Percentiles rank a stretch among this genome's conserved stretches.
phyloP scores from a whole-genome alignment of 2,329 filamentous ascomycete genomes.

The Aspergillus brunneoviolaceus region DNA sequence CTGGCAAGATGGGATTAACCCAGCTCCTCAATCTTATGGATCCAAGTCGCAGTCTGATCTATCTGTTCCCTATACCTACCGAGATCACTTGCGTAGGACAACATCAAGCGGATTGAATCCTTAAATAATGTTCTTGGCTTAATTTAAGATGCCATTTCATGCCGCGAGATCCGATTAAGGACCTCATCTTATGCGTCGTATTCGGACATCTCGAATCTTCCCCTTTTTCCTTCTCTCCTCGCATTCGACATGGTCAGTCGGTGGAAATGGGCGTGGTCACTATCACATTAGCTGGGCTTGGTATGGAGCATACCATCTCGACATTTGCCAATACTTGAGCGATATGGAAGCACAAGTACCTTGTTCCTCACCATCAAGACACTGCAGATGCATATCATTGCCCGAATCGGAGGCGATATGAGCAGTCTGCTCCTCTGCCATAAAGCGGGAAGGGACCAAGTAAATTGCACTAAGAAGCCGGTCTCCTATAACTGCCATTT shows the following conservation, averaged over 20 bases:
- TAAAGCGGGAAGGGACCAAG: not conserved
- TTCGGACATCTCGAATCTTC: not conserved
- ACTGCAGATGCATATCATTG: not conserved
- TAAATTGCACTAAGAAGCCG: not conserved
- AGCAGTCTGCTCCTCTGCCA: no score
- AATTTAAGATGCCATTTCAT: not conserved
- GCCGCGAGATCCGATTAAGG: not conserved
- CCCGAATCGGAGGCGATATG: not conserved
- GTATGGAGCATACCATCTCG: not conserved
- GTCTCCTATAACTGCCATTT: not conserved
- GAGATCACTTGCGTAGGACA: not conserved
- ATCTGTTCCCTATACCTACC: not conserved
- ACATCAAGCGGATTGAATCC: not conserved
- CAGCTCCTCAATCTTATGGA: not conserved
- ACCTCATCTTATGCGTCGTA: not conserved
- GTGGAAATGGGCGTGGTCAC: not conserved
- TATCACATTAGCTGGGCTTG: not conserved
- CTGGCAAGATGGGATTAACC: not conserved
- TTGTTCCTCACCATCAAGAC: not conserved
- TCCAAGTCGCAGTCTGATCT: not conserved
- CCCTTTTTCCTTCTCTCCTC: not conserved
- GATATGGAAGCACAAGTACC: not conserved
- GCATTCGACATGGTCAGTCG: not conserved
- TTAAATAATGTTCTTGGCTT: not conserved
- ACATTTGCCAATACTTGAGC: not conserved